Evolutionary conservation across 2,329 filamentous ascomycete species (phyloP).

Genomic region (Lecanosticta acicola): DNA sequence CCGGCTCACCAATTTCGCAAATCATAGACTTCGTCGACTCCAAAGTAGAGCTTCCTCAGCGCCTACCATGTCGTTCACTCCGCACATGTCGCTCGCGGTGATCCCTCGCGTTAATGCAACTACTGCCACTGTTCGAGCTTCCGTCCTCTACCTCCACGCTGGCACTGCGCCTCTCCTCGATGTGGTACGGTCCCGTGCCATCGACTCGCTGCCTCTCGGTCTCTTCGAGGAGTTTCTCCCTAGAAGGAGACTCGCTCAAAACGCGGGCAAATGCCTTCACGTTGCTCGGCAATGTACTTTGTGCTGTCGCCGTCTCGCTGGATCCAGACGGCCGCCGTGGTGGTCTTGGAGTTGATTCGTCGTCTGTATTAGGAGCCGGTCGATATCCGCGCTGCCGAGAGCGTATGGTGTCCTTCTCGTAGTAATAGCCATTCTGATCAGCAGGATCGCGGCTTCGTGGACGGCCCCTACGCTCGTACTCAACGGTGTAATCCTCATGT

Average conservation of each 20-base stretch:
- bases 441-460: slow-evolving; percentile 11
- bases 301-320: slow-evolving; percentile 9
- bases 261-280: slow-evolving; percentile 14
- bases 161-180: slow-evolving; percentile 11
- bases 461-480: slow-evolving; percentile 23
- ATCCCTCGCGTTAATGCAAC: slow-evolving; percentile 1
- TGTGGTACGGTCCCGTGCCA: slow-evolving; percentile 16
- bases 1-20: slow-evolving; percentile 6
- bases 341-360: slow-evolving; percentile 1
- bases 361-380: slow-evolving; percentile 5
- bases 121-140: slow-evolving; percentile 8
- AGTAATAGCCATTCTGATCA: slow-evolving; percentile 7
- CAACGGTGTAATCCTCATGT: slow-evolving; percentile 15
- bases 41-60: slow-evolving; percentile 11
- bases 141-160: slow-evolving; percentile 18
- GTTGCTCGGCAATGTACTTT: slow-evolving; percentile 8
- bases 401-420: slow-evolving; percentile 6
- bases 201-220: slow-evolving; percentile 4
- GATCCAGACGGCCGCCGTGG: slow-evolving; percentile 3
- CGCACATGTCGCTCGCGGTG: slow-evolving; percentile 1
- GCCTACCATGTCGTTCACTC: slow-evolving; percentile 8
- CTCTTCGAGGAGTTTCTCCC: slow-evolving; percentile 15
- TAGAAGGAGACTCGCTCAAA: slow-evolving; percentile 29
- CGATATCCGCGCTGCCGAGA: slow-evolving; percentile 1
- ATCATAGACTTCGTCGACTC: slow-evolving; percentile 6